Evolutionary conservation across 2,329 filamentous ascomycete genomes (phyloP).

Genomic region (Verticillium dahliae): DNA sequence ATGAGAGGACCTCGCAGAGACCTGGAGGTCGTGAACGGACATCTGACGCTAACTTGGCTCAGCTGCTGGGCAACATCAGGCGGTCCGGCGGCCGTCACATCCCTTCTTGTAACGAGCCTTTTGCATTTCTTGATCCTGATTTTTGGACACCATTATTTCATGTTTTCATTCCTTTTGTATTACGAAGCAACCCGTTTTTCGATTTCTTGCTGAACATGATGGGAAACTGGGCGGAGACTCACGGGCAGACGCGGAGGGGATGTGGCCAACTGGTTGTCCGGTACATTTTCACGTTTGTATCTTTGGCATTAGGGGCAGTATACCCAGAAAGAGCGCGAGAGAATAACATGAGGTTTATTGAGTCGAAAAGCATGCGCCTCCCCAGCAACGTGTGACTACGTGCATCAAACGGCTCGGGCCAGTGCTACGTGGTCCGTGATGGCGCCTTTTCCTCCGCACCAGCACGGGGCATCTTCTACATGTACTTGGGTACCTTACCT

Average conservation of each 20-base stretch:
- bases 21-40: too few relatives aligned
- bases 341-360: background rate
- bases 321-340: background rate
- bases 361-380: background rate
- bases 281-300: background rate
- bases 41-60: background rate
- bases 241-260: constrained; percentile 7
- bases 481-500: too few relatives aligned
- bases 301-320: background rate
- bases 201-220: background rate
- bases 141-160: background rate
- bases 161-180: background rate
- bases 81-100: background rate
- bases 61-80: background rate
- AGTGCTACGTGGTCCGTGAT: constrained; percentile 4
- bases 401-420: background rate
- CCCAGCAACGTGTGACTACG: background rate
- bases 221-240: constrained; percentile 3
- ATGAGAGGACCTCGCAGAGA: too few relatives aligned
- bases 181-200: background rate
- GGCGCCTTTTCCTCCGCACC: constrained; percentile 1
- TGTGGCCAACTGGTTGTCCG: background rate
- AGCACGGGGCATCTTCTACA: too few relatives aligned
- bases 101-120: background rate
- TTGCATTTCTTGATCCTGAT: background rate